Conservation (phyloP, 2,329 filamentous ascomycete species). For the Alternaria sp. region DNA sequence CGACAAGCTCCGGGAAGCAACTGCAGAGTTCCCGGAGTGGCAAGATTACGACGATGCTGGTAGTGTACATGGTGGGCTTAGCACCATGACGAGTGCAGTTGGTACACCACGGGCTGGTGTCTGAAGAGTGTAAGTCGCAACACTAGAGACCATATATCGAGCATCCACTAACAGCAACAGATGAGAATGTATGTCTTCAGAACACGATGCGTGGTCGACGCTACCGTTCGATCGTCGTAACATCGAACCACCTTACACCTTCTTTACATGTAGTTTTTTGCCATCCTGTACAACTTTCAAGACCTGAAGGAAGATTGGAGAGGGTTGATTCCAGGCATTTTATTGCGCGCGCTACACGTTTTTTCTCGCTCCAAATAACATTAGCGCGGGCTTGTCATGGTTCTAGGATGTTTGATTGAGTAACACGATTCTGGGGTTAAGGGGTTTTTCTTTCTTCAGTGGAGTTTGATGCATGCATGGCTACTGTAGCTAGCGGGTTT, state of each 20-base stretch:
- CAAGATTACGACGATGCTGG: slow-evolving; percentile 64
- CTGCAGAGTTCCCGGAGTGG: slow-evolving; percentile 64
- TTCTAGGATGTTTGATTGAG: slow-evolving; percentile 19
- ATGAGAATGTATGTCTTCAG: slow-evolving; percentile 5
- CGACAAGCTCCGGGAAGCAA: slow-evolving; percentile 63
- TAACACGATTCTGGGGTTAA: slow-evolving; percentile 19
- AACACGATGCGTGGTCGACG: not conserved
- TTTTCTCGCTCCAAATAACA: slow-evolving; percentile 1
- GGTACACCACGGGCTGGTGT: slow-evolving; percentile 42
- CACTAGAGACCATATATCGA: not conserved
- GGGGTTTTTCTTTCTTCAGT: slow-evolving; percentile 5
- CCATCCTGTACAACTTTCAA: slow-evolving; percentile 28
- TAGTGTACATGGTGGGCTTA: slow-evolving; percentile 59
- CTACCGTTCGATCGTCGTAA: not conserved
- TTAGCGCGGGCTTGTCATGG: slow-evolving; percentile 2
- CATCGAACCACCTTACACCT: slow-evolving; percentile 20
- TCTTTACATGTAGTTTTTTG: slow-evolving; percentile 32
- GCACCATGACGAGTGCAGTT: slow-evolving; percentile 45
- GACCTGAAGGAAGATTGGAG: slow-evolving; percentile 12
- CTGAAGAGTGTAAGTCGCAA: slow-evolving; percentile 23
- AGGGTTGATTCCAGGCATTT: slow-evolving; percentile 4
- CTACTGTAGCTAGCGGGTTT: slow-evolving; percentile 10
- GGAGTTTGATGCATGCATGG: slow-evolving; percentile 12
- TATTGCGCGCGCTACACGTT: slow-evolving; percentile 1
- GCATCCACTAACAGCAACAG: slow-evolving; percentile 4